These are phyloP conservation scores for Triticum urartu DNA, from an alignment of 176 grass and related monocot species.

Conservation along the genomic window DNA sequence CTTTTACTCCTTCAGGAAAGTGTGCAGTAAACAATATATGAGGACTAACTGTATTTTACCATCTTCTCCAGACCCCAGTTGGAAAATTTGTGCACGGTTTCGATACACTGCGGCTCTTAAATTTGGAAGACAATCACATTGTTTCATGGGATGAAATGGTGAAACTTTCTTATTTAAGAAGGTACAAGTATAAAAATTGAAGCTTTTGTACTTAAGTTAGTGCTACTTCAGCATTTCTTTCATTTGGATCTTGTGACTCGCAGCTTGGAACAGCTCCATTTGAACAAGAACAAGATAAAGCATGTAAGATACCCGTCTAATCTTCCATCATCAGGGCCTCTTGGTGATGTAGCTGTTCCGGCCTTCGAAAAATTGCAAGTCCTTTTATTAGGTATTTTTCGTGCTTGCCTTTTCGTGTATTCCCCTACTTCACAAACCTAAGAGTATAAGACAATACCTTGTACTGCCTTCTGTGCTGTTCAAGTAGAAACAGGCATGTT, in stretches of 20 bases:
- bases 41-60: conserved; percentile 20
- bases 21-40: not conserved
- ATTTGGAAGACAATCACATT: conserved; percentile 84
- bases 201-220: not conserved
- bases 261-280: conserved; percentile 90
- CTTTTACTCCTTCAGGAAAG: not conserved
- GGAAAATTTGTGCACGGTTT: conserved; percentile 68
- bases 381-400: conserved; percentile 79
- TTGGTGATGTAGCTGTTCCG: conserved; percentile 24
- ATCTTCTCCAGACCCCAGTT: conserved; percentile 46
- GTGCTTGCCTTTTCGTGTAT: not conserved
- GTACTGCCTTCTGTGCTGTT: not conserved
- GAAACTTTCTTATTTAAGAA: conserved; percentile 81
- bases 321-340: conserved; percentile 17
- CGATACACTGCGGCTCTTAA: conserved; percentile 59
- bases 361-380: conserved; percentile 78
- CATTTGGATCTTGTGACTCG: conserved; percentile 2
- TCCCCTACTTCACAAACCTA: not conserved
- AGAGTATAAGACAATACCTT: not conserved
- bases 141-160: conserved; percentile 90
- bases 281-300: conserved; percentile 91
- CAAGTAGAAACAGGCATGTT: not conserved
- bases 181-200: conserved; percentile 34
- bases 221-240: conserved; percentile 28
- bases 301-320: conserved; percentile 71